Conservation (phyloP, 306 rosid species). For the Quillaja saponaria region DNA sequence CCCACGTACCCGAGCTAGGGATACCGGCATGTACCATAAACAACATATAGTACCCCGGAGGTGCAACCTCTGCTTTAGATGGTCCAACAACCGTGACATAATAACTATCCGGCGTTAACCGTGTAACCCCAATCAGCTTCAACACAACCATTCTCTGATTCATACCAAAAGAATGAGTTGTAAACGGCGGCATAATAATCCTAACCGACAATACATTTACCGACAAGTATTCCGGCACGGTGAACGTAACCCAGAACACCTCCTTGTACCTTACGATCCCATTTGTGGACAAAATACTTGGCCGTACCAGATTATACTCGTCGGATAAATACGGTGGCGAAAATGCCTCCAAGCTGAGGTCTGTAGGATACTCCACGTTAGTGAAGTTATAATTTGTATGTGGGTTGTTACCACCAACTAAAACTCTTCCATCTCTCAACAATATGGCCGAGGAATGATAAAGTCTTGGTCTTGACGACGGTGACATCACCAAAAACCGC, state of each 20-base stretch:
- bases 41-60: constrained; percentile 61
- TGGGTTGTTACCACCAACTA: constrained; percentile 83
- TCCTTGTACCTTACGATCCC: constrained; percentile 36
- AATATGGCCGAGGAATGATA: constrained; percentile 69
- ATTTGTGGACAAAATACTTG: constrained; percentile 31
- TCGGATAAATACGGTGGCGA: constrained; percentile 63
- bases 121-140: constrained; percentile 34
- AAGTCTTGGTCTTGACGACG: constrained; percentile 50
- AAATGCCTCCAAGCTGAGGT: constrained; percentile 72
- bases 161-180: constrained; percentile 67
- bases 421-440: constrained; percentile 54
- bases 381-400: constrained; percentile 59
- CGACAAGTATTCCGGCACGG: constrained; percentile 22
- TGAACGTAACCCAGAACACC: constrained; percentile 37
- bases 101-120: constrained; percentile 23
- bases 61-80: constrained; percentile 55
- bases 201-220: constrained; percentile 47
- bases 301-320: constrained; percentile 32
- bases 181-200: constrained; percentile 65
- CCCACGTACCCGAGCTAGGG: constrained; percentile 69
- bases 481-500: constrained; percentile 44
- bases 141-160: constrained; percentile 76
- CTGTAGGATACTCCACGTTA: constrained; percentile 61
- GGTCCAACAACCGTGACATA: constrained; percentile 53
- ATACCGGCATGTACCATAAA: constrained; percentile 60